Evolutionary conservation across 495 filamentous ascomycete species (phyloP).

Genomic region (Aspergillus sparsus): DNA sequence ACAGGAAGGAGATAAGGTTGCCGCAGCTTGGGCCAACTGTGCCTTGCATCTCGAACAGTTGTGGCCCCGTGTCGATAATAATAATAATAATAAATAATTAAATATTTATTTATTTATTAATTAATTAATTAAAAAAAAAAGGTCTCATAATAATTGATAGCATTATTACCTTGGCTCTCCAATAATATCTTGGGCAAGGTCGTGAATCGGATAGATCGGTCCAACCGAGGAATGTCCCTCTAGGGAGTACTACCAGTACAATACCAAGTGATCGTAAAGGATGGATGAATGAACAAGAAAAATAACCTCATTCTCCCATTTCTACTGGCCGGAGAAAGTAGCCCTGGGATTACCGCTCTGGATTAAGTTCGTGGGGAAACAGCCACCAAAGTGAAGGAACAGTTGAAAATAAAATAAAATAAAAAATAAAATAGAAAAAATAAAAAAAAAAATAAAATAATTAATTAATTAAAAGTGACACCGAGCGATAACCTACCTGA

Average conservation of each 20-base stretch:
- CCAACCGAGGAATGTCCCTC: not conserved
- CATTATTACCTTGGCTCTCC: conserved; percentile 11
- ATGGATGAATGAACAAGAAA: not conserved
- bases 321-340: not conserved
- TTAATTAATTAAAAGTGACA: not conserved
- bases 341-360: not conserved
- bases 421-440: no score
- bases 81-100: conserved; percentile 19
- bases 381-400: not conserved
- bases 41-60: conserved; percentile 37
- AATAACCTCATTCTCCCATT: not conserved
- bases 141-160: conserved; percentile 1
- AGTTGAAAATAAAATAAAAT: no score
- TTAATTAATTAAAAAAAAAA: no score
- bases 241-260: no score
- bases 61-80: conserved; percentile 31
- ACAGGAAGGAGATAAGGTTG: conserved; percentile 36
- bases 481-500: no score
- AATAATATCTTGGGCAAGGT: conserved; percentile 2
- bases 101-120: not conserved
- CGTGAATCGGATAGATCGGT: not conserved
- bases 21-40: conserved; percentile 33
- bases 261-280: no score
- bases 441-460: no score
- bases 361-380: conserved; percentile 2